Base-by-base conservation (phyloP, 208 protist species). In the Porcisia hertigi region DNA sequence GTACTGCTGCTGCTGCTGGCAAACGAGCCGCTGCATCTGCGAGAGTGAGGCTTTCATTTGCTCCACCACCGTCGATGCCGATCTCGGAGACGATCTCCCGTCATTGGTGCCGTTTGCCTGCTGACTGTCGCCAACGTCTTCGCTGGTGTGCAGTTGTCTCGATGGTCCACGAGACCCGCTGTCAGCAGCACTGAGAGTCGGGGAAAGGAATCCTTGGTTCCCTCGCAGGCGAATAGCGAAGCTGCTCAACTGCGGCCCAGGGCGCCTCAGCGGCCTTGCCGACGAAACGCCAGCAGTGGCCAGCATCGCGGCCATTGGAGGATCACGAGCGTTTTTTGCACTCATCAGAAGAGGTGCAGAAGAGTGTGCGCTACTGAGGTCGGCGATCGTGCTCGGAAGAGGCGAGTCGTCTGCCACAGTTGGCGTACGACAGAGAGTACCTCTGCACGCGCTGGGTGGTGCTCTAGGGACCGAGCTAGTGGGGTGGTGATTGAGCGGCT, bases 201-300 rank as follows among this genome's bases (percentile, higher is more conserved):
- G 53, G 16, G 8, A 23, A n/a, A 20, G 23, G 41, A 30, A 71
- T 9, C 63, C 52, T 47, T 72, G 62, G 69, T 6, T 45, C 41
- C 72, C 67, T 6, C 77, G 71, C 49, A 77, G 52, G 18, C 77
- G 77, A 43, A 82, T 82, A 23, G 72, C 77, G 53, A 82, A 82
- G 72, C 77, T 82, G 60, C 77, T 82, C 14, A 45, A 39, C 67
- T 82, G 71, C 64, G 72, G 72, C 11, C 11, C 18, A 9, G 64
- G 77, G n/a, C 77, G 71, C 47, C 30, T 45, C 72, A 57, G 63
- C 20, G 67, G 70, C 3, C 57, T 12, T 3, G 14, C 25, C 3
- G 69, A 74, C 11, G 66, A 49, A 63, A 36, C 52, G n/a, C 30
- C 52, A 0, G 70, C 71, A 1, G 36, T 36, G 41, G 41, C 63